Percentiles rank a stretch among this genome's conserved stretches.
phyloP scores from a whole-genome alignment of 1,139 yeast genomes.

The Diutina mesorugosa region DNA sequence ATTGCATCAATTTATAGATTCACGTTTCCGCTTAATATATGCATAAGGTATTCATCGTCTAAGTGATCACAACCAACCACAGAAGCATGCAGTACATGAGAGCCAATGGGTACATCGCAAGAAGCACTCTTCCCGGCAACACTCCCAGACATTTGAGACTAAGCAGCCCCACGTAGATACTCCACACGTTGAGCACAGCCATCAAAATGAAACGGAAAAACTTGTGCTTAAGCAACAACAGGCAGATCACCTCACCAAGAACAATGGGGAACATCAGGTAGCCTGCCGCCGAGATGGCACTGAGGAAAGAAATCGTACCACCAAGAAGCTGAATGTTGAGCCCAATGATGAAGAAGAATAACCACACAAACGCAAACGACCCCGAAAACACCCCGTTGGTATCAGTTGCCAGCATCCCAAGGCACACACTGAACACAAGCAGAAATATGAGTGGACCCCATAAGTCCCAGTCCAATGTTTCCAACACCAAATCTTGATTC shows the following conservation, averaged over 20 bases:
- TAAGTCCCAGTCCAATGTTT: constrained; percentile 63
- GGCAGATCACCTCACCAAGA: constrained; percentile 48
- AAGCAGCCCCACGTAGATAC: constrained; percentile 54
- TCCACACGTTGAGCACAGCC: constrained; percentile 51
- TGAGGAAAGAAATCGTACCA: constrained; percentile 61
- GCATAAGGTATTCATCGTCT: constrained; percentile 4
- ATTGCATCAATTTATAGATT: background rate
- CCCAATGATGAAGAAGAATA: constrained; percentile 45
- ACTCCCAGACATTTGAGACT: constrained; percentile 62
- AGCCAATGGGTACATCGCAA: constrained; percentile 74
- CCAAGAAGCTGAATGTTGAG: constrained; percentile 68
- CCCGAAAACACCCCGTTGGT: constrained; percentile 39
- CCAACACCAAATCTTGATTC: constrained; percentile 9
- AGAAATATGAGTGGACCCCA: constrained; percentile 85
- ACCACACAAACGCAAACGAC: constrained; percentile 35
- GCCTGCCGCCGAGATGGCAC: constrained; percentile 72
- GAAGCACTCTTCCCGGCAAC: constrained; percentile 50
- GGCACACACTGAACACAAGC: constrained; percentile 43
- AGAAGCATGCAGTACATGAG: constrained; percentile 61
- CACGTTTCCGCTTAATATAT: background rate
- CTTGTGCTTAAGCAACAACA: constrained; percentile 39
- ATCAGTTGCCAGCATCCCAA: constrained; percentile 31
- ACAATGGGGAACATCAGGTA: constrained; percentile 73
- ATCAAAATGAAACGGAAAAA: constrained; percentile 43
- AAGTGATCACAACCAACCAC: constrained; percentile 69